These are phyloP conservation scores for Boletus edulis DNA, from an alignment of 768 basidiomycete species.

Conservation along the genomic window DNA sequence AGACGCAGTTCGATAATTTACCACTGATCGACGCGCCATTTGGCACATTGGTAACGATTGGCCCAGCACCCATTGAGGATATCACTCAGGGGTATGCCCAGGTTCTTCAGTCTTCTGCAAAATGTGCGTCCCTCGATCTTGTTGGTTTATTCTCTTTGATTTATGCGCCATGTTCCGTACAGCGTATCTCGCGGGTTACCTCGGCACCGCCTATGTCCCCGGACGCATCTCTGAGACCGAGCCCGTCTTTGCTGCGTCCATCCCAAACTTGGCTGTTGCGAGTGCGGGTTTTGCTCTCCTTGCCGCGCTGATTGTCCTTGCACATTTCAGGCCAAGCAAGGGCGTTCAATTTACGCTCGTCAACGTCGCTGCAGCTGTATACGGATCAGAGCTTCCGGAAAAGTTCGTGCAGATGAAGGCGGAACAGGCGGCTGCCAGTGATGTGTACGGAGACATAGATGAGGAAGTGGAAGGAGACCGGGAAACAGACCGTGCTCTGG, in stretches of 20 bases:
- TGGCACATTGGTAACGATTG: conserved; percentile 2
- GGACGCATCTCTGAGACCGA: conserved; percentile 19
- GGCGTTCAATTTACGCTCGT: conserved; percentile 23
- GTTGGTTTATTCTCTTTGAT: not conserved
- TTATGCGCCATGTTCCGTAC: too few relatives aligned
- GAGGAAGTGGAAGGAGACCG: not conserved
- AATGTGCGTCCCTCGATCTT: conserved; percentile 10
- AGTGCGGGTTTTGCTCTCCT: conserved; percentile 24
- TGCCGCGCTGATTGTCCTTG: conserved; percentile 13
- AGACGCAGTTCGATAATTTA: conserved; percentile 9
- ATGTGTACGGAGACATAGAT: not conserved
- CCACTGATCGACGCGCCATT: not conserved
- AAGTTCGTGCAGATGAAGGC: conserved; percentile 8
- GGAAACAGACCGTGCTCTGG: not conserved
- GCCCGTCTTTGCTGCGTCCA: conserved; percentile 25
- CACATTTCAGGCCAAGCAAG: conserved; percentile 23
- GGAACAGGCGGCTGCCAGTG: not conserved
- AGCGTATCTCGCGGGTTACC: conserved; percentile 23
- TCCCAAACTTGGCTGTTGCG: conserved; percentile 26
- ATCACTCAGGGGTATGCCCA: conserved; percentile 20
- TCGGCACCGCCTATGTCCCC: conserved; percentile 29
- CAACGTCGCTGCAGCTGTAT: conserved; percentile 20
- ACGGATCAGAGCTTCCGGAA: conserved; percentile 25
- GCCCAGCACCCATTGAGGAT: conserved; percentile 3
- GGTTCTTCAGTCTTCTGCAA: conserved; percentile 19